phyloP scores from a whole-genome alignment of 257 asterid species.

The Solanum corneliomulleri region DNA sequence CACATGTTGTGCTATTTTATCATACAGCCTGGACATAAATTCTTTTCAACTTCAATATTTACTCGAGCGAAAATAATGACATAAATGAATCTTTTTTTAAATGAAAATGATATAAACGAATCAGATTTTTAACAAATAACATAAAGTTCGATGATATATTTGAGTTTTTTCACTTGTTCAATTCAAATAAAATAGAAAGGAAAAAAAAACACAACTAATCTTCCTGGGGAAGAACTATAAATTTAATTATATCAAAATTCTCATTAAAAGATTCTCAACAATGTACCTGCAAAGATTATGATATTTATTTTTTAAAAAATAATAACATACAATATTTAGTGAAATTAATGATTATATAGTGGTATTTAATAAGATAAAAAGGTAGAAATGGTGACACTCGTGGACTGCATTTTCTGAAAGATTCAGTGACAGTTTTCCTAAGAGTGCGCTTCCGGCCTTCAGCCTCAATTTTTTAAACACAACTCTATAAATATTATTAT shows the following conservation, averaged over 20 bases:
- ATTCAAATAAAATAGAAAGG: not conserved
- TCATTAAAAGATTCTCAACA: not conserved
- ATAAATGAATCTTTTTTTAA: too few species aligned
- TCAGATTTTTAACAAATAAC: fast-evolving
- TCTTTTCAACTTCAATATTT: not conserved
- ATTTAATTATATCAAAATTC: not conserved
- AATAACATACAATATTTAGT: not conserved
- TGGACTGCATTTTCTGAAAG: not conserved
- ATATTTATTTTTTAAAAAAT: not conserved
- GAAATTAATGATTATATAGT: not conserved
- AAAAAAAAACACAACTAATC: not conserved
- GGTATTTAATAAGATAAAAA: not conserved
- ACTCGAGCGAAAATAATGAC: too few species aligned
- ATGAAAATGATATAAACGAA: too few species aligned
- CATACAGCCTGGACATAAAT: not conserved
- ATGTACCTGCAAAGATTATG: not conserved
- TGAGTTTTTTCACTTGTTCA: too few species aligned
- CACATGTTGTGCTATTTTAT: not conserved
- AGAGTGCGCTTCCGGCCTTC: not conserved
- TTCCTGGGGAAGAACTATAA: not conserved
- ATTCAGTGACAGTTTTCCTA: not conserved
- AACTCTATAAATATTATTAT: not conserved
- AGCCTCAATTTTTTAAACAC: not conserved
- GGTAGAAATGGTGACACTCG: not conserved
- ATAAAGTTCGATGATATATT: too few species aligned